Conservation (phyloP, 495 filamentous ascomycete species). For the Clohesyomyces aquaticus region DNA sequence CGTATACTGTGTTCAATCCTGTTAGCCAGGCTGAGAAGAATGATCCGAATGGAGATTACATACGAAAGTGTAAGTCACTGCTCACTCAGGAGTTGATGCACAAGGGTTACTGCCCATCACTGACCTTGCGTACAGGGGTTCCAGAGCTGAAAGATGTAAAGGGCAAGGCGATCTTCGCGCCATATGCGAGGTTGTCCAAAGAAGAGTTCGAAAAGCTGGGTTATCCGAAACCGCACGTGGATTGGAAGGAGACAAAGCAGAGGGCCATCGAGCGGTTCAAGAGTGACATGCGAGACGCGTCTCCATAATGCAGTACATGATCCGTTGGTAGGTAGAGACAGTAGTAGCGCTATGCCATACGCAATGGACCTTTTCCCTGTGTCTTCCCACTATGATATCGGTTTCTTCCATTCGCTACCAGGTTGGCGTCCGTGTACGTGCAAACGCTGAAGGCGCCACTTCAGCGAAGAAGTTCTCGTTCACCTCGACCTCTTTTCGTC, state of each 20-base stretch:
- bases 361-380: too few relatives aligned
- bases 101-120: too few relatives aligned
- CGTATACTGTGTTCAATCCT: slow-evolving; percentile 54
- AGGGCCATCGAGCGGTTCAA: slow-evolving; percentile 51
- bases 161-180: slow-evolving; percentile 52
- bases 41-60: slow-evolving; percentile 61
- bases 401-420: too few relatives aligned
- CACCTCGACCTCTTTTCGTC: too few relatives aligned
- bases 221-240: slow-evolving; percentile 52
- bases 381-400: too few relatives aligned
- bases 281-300: slow-evolving; percentile 43
- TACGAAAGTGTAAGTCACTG: slow-evolving; percentile 50
- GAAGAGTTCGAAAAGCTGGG: slow-evolving; percentile 53
- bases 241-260: slow-evolving; percentile 50
- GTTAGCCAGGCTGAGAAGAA: slow-evolving; percentile 54
- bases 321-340: too few relatives aligned
- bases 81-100: background rate
- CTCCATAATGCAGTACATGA: slow-evolving; percentile 5
- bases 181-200: slow-evolving; percentile 46
- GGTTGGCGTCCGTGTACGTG: too few relatives aligned
- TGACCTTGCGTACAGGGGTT: too few relatives aligned
- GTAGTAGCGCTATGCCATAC: too few relatives aligned
- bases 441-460: too few relatives aligned
- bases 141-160: slow-evolving; percentile 55
- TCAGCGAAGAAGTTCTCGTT: too few relatives aligned